Base-by-base conservation (phyloP, 305 asterid species). In the Fraxinus paxiana region DNA sequence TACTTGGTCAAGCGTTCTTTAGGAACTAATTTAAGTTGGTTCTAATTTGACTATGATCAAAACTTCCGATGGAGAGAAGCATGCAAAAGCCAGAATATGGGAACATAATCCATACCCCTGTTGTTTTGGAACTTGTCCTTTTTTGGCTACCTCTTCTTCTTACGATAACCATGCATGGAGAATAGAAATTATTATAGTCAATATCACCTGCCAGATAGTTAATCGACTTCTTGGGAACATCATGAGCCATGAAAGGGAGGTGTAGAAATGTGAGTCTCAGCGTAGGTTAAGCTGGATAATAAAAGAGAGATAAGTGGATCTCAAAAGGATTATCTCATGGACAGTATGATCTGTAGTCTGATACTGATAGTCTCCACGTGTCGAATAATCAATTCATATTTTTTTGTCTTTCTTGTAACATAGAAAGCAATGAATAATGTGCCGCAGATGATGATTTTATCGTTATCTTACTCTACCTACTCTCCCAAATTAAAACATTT, bases 271-370 rank as follows among this genome's bases (percentile, higher is more conserved):
- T 8, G 61, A 70, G 30, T 54, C 72, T 83, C 20, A 6, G 71
- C 77, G 73, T 80, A 83, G 78, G 13, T 35, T 73, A 67, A 83
- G 33, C 63, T 79, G 79, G 80, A 9, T 24, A 46, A 13, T 46
- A 74, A 61, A 33, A 70, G 26, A 20, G 74, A 48, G 73, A 80
- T 34, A 24, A 33, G n/a, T 59, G 61, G 35, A 41, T 72, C 71
- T 83, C 69, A 43, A 65, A 26, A 67, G 20, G 73, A 22, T 24
- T 63, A 48, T 77, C 83, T 30, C 48, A 35, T 2, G 37, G 73
- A 28, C 33, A 70, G n/a, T 69, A 54, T 51, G 73, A 41, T 65
- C 73, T 9, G 41, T 30, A 65, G 73, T 30, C 54, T 43, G 54
- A 12, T 43, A 43, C 41, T 65, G 73, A 69, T 30, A 69, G 74